These are phyloP conservation scores for Xylaria sp. DNA, from an alignment of 2,329 filamentous ascomycete species.

Conservation along the genomic window DNA sequence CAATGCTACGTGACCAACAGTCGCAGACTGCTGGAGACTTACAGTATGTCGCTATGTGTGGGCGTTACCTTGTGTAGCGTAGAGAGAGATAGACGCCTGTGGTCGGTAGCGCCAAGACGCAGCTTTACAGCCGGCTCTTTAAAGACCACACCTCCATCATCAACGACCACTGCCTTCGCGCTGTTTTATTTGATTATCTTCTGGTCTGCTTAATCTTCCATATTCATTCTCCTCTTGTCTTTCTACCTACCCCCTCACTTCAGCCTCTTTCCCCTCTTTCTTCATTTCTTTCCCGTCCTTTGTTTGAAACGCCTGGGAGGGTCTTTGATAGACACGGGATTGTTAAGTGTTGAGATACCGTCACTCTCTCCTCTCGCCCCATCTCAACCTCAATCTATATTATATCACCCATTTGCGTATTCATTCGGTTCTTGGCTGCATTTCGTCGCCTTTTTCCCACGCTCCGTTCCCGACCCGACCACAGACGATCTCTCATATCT, in stretches of 20 bases:
- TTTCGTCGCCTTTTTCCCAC: conserved; percentile 7
- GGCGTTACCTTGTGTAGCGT: background rate
- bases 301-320: conserved; percentile 30
- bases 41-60: background rate
- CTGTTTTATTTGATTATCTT: conserved; percentile 5
- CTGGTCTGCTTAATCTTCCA: conserved; percentile 31
- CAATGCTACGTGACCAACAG: background rate
- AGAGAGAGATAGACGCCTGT: background rate
- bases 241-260: conserved; percentile 10
- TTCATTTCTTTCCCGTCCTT: conserved; percentile 35
- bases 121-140: conserved; percentile 26
- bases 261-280: conserved; percentile 26
- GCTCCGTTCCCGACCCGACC: conserved; percentile 22
- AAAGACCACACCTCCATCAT: conserved; percentile 28
- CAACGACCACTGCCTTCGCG: background rate
- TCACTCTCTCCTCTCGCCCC: conserved; percentile 14
- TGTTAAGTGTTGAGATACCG: conserved; percentile 27
- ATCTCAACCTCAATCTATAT: conserved; percentile 15
- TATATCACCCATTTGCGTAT: conserved; percentile 9
- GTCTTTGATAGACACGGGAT: conserved; percentile 38
- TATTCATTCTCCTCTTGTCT: conserved; percentile 31
- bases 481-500: conserved; percentile 18
- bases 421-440: conserved; percentile 26
- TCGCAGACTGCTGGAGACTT: conserved; percentile 8
- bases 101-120: conserved; percentile 13